A percentile compares a stretch with the other conserved stretches of the same genome.
Evolutionary conservation across 345 rosid species (phyloP).

Genomic region (Syzygium aromaticum): DNA sequence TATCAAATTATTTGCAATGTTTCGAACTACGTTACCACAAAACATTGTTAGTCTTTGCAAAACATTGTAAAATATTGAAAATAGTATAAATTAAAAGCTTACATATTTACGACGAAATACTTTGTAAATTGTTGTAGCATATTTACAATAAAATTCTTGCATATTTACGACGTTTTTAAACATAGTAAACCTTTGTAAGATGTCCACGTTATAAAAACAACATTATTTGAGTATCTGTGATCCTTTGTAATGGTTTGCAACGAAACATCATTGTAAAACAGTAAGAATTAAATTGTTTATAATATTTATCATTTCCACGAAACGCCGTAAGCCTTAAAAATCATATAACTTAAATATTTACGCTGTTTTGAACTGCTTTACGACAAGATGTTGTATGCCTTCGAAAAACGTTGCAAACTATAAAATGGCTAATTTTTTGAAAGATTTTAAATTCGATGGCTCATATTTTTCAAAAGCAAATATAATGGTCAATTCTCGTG

Average conservation of each 20-base stretch:
- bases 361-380: not conserved
- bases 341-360: not conserved
- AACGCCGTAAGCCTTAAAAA: not conserved
- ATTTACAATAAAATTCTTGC: not conserved
- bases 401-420: not conserved
- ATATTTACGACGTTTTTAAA: not conserved
- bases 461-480: not conserved
- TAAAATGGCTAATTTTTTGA: not conserved
- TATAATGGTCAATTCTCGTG: not conserved
- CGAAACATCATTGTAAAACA: not conserved
- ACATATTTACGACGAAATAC: not conserved
- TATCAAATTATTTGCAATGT: not conserved
- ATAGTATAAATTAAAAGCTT: not conserved
- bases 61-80: not conserved
- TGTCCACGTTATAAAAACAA: not conserved
- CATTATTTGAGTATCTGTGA: not conserved
- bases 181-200: not conserved
- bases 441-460: not conserved
- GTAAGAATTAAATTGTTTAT: not conserved
- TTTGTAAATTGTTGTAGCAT: not conserved
- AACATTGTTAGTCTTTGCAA: not conserved
- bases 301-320: not conserved
- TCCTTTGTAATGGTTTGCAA: not conserved
- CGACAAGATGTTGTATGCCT: not conserved
- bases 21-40: not conserved